phyloP scores from a whole-genome alignment of 768 basidiomycete genomes.

The Calocybe cyanea region DNA sequence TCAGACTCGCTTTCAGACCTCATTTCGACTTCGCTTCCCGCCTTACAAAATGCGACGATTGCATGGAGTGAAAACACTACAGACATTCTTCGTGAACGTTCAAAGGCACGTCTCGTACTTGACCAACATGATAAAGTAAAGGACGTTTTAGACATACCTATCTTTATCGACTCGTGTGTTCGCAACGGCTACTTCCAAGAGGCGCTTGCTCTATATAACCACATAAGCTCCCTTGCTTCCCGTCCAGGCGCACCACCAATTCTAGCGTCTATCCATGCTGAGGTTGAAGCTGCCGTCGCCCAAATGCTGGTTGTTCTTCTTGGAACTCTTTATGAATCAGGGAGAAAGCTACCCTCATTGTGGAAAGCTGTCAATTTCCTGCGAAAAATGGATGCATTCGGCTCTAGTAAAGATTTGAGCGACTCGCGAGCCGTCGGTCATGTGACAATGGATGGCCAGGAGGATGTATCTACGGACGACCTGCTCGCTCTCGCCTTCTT shows the following conservation, averaged over 20 bases:
- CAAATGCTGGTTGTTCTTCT: constrained; percentile 80
- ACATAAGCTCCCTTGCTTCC: constrained; percentile 51
- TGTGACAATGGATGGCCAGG: constrained; percentile 19
- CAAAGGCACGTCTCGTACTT: constrained; percentile 78
- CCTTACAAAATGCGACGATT: constrained; percentile 68
- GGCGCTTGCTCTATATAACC: constrained; percentile 79
- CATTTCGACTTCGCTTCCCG: constrained; percentile 64
- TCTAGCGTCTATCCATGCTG: constrained; percentile 58
- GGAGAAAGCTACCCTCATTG: constrained; percentile 78
- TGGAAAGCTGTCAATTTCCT: constrained; percentile 91
- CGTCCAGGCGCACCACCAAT: constrained; percentile 45
- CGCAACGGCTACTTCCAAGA: constrained; percentile 91
- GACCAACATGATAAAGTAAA: constrained; percentile 93
- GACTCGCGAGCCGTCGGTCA: not conserved
- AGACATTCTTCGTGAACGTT: constrained; percentile 66
- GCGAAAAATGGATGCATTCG: constrained; percentile 73
- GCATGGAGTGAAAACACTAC: constrained; percentile 74
- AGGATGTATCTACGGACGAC: constrained; percentile 47
- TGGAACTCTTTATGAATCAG: constrained; percentile 73
- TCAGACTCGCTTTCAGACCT: constrained; percentile 70
- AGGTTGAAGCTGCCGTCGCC: constrained; percentile 63
- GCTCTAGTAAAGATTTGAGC: constrained; percentile 17
- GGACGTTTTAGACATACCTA: constrained; percentile 87
- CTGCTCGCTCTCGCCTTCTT: constrained; percentile 88
- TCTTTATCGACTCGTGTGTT: constrained; percentile 90